These are phyloP conservation scores for Aleurites moluccanus DNA, from an alignment of 441 rosid genomes.

Conservation along the genomic window DNA sequence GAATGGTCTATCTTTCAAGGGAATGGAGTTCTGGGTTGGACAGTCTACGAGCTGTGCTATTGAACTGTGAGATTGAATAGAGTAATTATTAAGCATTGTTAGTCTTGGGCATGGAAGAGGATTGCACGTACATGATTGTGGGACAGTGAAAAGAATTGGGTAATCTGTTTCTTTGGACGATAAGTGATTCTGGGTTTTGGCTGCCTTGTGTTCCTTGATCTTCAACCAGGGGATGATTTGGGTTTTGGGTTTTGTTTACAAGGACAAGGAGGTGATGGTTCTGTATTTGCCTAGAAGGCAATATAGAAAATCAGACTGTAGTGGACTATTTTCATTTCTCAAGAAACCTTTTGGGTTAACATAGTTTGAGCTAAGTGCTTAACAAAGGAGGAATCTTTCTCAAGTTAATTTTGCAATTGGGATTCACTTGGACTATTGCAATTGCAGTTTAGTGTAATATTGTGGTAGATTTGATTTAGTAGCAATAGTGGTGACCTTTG, in stretches of 20 bases:
- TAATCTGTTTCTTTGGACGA: slow-evolving; percentile 12
- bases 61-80: slow-evolving; percentile 28
- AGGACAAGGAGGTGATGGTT: slow-evolving; percentile 34
- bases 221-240: slow-evolving; percentile 35
- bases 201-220: slow-evolving; percentile 17
- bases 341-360: slow-evolving; percentile 38
- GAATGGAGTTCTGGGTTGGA: slow-evolving; percentile 28
- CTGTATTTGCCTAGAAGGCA: slow-evolving; percentile 30
- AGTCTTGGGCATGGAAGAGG: slow-evolving; percentile 42
- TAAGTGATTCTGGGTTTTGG: slow-evolving; percentile 22
- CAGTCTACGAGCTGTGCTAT: slow-evolving; percentile 19
- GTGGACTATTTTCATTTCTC: slow-evolving; percentile 35
- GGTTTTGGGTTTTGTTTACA: slow-evolving; percentile 21
- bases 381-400: slow-evolving; percentile 11
- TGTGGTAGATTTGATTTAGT: slow-evolving; percentile 21
- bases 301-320: slow-evolving; percentile 30
- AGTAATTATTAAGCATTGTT: slow-evolving; percentile 25
- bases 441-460: slow-evolving; percentile 11
- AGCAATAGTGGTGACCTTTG: slow-evolving; percentile 5
- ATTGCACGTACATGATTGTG: slow-evolving; percentile 33
- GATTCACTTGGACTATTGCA: slow-evolving; percentile 18
- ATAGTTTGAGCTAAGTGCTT: slow-evolving; percentile 24
- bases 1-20: slow-evolving; percentile 28
- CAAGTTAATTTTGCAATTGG: slow-evolving; percentile 12
- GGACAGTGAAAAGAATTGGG: slow-evolving; percentile 23